phyloP scores from a whole-genome alignment of 208 protist species.

The Trypanosoma rangeli region DNA sequence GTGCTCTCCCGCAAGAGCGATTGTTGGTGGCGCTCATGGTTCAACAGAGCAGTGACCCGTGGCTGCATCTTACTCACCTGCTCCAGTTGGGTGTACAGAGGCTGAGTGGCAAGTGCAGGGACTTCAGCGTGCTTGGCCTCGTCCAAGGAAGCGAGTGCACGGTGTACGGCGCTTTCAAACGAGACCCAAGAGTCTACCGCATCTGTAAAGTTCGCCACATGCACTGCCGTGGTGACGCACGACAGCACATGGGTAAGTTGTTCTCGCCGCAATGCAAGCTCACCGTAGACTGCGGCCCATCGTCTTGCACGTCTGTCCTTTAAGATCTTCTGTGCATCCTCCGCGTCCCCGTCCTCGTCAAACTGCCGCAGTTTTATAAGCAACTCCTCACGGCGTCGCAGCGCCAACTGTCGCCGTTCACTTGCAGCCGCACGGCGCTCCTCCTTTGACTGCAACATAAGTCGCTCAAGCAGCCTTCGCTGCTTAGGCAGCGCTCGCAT shows the following conservation, averaged over 20 bases:
- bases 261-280: slow-evolving; percentile 17
- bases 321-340: not conserved
- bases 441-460: not conserved
- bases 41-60: slow-evolving; percentile 63
- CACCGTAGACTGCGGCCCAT: slow-evolving; percentile 19
- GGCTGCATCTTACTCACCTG: slow-evolving; percentile 71
- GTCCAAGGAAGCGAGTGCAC: slow-evolving; percentile 40
- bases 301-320: not conserved
- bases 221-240: slow-evolving; percentile 1
- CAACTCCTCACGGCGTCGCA: slow-evolving; percentile 20
- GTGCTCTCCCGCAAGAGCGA: slow-evolving; percentile 46
- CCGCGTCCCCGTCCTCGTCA: not conserved
- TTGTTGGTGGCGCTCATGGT: slow-evolving; percentile 63
- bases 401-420: not conserved
- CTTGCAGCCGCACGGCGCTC: slow-evolving; percentile 14
- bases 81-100: slow-evolving; percentile 61
- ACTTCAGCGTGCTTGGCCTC: not conserved
- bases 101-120: slow-evolving; percentile 25
- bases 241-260: slow-evolving; percentile 13
- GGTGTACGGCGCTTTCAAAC: slow-evolving; percentile 45
- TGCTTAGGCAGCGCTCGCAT: slow-evolving; percentile 21
- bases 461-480: slow-evolving; percentile 7
- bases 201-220: not conserved
- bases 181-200: slow-evolving; percentile 57
- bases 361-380: slow-evolving; percentile 5